Evolutionary conservation across 805 yeast genomes (phyloP), one percentile per base, ranked within the genome.

Genomic region (Saccharomycopsis fermentans): DNA sequence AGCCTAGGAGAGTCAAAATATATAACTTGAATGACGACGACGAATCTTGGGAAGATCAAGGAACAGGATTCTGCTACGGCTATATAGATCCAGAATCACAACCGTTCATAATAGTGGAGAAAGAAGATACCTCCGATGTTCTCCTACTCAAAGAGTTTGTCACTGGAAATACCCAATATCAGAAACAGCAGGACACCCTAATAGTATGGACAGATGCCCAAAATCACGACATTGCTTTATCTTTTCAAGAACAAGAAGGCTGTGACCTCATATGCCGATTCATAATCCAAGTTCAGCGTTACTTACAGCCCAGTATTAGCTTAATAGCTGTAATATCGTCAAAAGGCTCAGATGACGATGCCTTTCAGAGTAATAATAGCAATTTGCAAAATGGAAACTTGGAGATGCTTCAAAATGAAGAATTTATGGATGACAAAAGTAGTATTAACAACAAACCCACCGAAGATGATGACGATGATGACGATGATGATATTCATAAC

Each of bases 211-310:
- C 95, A 9, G 96, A 89, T 66, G 66, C 72, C 2, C 77, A 79
- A 19, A 82, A 85, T 6, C 64, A 64, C 52, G 96, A 90, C 69
- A 81, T 89, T 63, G 98, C 98, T 1, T 75, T 92, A 26, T 86
- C 95, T 52, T 92, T 92, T 70, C 97, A 92, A 70, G 97, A 90
- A 66, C 83, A 88, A 37, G 86, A 85, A 52, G 98, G 97, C 0
- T 92, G 99, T 70, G 80, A 87, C 12, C 80, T 83, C 6, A 67
- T 91, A 51, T 90, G 96, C 68, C 92, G 88, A 55, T 91, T 90
- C 67, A 77, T 91, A 27, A 79, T 87, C 19, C 77, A 77, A 57
- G 83, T 83, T 1, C 92, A 87, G 66, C 81, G 80, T 63, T 77
- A 74, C 50, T 65, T 76, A 56, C 87, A 81, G 68, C 86, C 79